These are phyloP conservation scores for Cutaneotrichosporon arboriforme DNA, from an alignment of 1,284 basidiomycete species.

Conservation along the genomic window DNA sequence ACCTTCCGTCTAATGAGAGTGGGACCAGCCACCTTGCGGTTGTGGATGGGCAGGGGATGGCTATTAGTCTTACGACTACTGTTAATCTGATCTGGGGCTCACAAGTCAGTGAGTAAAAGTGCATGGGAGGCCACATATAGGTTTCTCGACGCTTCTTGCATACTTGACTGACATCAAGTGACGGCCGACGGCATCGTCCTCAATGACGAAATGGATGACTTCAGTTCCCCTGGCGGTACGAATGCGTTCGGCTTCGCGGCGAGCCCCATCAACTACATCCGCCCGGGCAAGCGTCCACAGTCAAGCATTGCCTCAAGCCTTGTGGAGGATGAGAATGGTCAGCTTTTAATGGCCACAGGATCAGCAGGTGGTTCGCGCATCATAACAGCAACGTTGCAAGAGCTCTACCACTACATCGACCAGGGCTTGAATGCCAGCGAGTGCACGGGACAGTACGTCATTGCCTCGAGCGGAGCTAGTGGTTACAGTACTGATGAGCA, in stretches of 20 bases:
- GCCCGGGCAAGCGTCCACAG: conserved; percentile 46
- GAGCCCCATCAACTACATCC: conserved; percentile 45
- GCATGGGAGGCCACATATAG: too few relatives aligned
- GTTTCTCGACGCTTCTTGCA: not conserved
- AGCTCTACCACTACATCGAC: conserved; percentile 37
- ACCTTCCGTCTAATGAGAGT: conserved; percentile 31
- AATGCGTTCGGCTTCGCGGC: conserved; percentile 47
- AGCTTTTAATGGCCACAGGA: conserved; percentile 43
- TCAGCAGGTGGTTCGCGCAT: conserved; percentile 48
- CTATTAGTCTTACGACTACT: conserved; percentile 49
- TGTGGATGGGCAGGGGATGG: conserved; percentile 44
- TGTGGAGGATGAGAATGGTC: conserved; percentile 41
- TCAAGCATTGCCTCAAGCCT: conserved; percentile 46
- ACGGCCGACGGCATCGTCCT: conserved; percentile 31
- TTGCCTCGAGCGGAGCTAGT: not conserved
- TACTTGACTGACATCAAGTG: conserved; percentile 14
- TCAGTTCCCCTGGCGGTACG: conserved; percentile 32
- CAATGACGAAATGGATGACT: conserved; percentile 49
- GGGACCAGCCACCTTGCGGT: conserved; percentile 48
- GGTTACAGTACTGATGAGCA: not conserved
- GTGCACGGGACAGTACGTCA: conserved; percentile 24
- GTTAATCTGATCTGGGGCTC: conserved; percentile 48
- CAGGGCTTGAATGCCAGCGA: conserved; percentile 31
- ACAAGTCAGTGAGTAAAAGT: conserved; percentile 26
- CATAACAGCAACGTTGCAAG: conserved; percentile 49